Evolutionary conservation across 805 yeast genomes (phyloP).

Genomic region (Tetrapisispora iriomotensis): DNA sequence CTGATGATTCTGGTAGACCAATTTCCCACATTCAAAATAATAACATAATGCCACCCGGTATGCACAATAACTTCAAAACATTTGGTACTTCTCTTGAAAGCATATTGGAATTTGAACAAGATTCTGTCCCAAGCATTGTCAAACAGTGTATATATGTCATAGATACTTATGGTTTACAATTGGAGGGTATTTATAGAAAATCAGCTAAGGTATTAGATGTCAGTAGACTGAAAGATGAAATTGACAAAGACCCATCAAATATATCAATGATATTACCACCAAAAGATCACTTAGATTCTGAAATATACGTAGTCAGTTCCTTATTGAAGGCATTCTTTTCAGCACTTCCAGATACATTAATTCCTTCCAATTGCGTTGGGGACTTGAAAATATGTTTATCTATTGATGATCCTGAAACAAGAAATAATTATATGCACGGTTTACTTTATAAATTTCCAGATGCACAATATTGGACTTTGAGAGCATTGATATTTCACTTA

Average conservation of each 20-base stretch:
- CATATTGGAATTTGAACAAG: constrained; percentile 72
- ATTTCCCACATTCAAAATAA: constrained; percentile 27
- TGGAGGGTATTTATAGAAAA: constrained; percentile 85
- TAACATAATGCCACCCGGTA: constrained; percentile 31
- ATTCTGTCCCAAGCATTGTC: constrained; percentile 85
- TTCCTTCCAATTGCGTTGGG: constrained; percentile 20
- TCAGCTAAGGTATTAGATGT: constrained; percentile 71
- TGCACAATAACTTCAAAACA: constrained; percentile 36
- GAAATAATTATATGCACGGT: constrained; percentile 72
- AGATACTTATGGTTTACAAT: constrained; percentile 71
- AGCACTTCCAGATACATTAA: constrained; percentile 56
- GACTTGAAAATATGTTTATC: constrained; percentile 48
- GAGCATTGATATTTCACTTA: constrained; percentile 78
- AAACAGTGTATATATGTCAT: constrained; percentile 79
- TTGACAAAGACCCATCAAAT: constrained; percentile 68
- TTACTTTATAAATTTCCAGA: constrained; percentile 86
- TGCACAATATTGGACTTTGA: constrained; percentile 85
- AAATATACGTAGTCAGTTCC: constrained; percentile 81
- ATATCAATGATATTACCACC: constrained; percentile 46
- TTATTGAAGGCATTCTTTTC: constrained; percentile 76
- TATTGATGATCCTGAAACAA: constrained; percentile 48
- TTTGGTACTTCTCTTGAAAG: constrained; percentile 81
- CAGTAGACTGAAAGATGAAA: constrained; percentile 57
- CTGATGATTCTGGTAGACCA: constrained; percentile 23
- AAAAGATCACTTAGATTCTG: constrained; percentile 57